phyloP scores from a whole-genome alignment of 352 stramenopile genomes.

The Elongisporangium prolatum region DNA sequence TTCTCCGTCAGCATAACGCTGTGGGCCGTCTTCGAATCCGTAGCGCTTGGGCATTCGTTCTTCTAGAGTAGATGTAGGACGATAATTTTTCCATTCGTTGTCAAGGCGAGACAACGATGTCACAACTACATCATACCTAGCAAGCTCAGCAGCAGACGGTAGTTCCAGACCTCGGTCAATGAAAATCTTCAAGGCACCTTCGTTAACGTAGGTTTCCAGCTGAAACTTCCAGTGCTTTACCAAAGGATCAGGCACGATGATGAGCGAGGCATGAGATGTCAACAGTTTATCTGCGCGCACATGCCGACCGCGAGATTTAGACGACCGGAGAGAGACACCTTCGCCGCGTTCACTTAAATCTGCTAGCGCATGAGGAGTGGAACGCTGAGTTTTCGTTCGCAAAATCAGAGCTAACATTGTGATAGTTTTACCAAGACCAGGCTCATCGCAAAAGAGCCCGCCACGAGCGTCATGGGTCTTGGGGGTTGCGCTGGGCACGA shows the following conservation, averaged over 20 bases:
- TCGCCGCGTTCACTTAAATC: background rate
- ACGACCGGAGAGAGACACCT: constrained; percentile 26
- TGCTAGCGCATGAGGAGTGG: background rate
- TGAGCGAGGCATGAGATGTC: constrained; percentile 45
- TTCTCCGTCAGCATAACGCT: constrained; percentile 57
- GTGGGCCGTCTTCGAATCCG: constrained; percentile 44
- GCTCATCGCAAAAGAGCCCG: constrained; percentile 81
- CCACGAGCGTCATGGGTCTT: constrained; percentile 41
- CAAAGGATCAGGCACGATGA: constrained; percentile 69
- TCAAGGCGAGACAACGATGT: constrained; percentile 64
- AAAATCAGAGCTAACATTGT: constrained; percentile 81
- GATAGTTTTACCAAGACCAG: constrained; percentile 82
- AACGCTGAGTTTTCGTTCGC: constrained; percentile 59
- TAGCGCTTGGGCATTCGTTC: constrained; percentile 58
- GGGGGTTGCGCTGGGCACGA: constrained; percentile 16
- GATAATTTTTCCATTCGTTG: constrained; percentile 58
- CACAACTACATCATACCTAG: constrained; percentile 64
- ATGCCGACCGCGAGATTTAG: constrained; percentile 29
- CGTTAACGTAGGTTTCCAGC: constrained; percentile 47
- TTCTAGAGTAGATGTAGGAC: constrained; percentile 58
- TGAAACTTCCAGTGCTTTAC: constrained; percentile 80
- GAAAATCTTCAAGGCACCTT: constrained; percentile 31
- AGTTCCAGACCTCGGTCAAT: constrained; percentile 33
- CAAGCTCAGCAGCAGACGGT: constrained; percentile 38
- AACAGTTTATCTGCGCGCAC: constrained; percentile 43